Conservation (phyloP, 306 rosid species). For the Citrullus amarus region DNA sequence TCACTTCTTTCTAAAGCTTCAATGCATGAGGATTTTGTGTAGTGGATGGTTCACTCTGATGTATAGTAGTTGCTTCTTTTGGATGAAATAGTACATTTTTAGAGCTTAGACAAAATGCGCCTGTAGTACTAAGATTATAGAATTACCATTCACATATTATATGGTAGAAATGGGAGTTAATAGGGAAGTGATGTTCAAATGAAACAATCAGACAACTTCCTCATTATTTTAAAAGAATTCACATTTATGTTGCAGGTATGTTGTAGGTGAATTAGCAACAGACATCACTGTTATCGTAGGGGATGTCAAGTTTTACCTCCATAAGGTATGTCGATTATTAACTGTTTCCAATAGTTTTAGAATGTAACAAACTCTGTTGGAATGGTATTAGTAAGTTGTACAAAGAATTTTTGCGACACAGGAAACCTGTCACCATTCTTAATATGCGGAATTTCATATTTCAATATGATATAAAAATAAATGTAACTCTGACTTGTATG, state of each 20-base stretch:
- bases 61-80: not conserved
- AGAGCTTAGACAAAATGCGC: not conserved
- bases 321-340: constrained; percentile 40
- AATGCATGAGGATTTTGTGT: not conserved
- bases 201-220: not conserved
- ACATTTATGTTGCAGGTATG: constrained; percentile 49
- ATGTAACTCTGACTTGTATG: not conserved
- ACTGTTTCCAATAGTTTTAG: not conserved
- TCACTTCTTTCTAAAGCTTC: constrained; percentile 1
- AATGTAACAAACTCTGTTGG: not conserved
- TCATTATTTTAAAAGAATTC: constrained; percentile 6
- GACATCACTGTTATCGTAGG: constrained; percentile 54
- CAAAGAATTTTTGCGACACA: no score
- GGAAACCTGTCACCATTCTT: not conserved
- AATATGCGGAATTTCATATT: not conserved
- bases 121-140: not conserved
- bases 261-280: constrained; percentile 72
- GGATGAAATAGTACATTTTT: not conserved
- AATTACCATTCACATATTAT: not conserved
- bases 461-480: not conserved
- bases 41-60: not conserved
- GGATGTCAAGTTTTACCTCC: constrained; percentile 65
- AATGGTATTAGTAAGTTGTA: no score
- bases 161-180: not conserved
- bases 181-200: not conserved